phyloP scores from a whole-genome alignment of 1,284 basidiomycete genomes.

The Apiotrichum domesticum region DNA sequence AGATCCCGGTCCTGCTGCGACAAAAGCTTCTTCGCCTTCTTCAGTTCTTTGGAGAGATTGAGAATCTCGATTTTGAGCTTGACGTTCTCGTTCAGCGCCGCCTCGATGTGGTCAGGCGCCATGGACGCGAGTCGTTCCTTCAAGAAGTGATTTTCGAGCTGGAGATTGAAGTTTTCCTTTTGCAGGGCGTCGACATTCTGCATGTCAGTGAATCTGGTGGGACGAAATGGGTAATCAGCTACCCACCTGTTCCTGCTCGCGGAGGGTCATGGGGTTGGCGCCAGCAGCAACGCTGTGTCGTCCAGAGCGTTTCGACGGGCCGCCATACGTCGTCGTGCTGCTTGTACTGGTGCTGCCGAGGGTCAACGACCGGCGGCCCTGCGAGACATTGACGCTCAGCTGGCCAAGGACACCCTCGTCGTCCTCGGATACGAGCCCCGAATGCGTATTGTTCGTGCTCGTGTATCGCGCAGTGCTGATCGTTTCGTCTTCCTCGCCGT shows the following conservation, averaged over 20 bases:
- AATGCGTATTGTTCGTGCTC: not conserved
- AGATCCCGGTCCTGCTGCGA: slow-evolving; percentile 75
- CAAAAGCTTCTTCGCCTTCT: slow-evolving; percentile 82
- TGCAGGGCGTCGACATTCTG: slow-evolving; percentile 89
- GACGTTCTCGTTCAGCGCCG: slow-evolving; percentile 86
- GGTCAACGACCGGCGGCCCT: slow-evolving; percentile 9
- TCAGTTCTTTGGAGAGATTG: slow-evolving; percentile 82
- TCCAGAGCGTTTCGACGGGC: slow-evolving; percentile 35
- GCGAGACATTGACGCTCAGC: slow-evolving; percentile 26
- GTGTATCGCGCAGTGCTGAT: too few relatives aligned
- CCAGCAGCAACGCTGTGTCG: slow-evolving; percentile 40
- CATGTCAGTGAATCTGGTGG: slow-evolving; percentile 1
- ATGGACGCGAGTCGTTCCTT: slow-evolving; percentile 77
- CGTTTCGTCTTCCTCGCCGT: not conserved
- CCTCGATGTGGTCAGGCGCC: slow-evolving; percentile 85
- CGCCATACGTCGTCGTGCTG: slow-evolving; percentile 17
- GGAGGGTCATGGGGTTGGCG: slow-evolving; percentile 57
- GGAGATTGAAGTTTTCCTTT: slow-evolving; percentile 92
- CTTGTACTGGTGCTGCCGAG: slow-evolving; percentile 2
- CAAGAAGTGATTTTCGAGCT: slow-evolving; percentile 86
- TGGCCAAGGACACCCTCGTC: slow-evolving; percentile 20
- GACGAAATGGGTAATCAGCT: not conserved
- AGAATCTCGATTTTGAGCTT: slow-evolving; percentile 89
- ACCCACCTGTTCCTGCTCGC: slow-evolving; percentile 88
- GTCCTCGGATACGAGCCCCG: slow-evolving; percentile 6